Evolutionary conservation across 1,284 basidiomycete species (phyloP), one percentile per base, ranked within the genome.

Genomic region (Cutaneotrichosporon cavernicola): DNA sequence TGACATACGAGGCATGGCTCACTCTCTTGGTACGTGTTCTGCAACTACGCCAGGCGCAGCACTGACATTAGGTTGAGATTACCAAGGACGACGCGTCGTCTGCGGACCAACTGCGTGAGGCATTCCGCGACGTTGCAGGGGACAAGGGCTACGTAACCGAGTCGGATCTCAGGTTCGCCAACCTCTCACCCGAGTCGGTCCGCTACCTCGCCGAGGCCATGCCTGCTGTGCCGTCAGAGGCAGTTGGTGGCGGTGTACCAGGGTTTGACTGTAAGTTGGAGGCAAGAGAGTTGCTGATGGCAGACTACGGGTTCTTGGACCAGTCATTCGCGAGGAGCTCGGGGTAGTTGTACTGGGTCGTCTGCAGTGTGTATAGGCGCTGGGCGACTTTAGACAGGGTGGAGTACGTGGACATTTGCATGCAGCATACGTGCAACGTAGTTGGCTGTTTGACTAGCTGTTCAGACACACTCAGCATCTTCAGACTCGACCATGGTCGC

Each of bases 1-100:
- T 98, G 43, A 91, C 89, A 0, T 98, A 92, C 76, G 92, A 97
- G 76, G 92, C 94, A 1, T 98, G 97, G 80, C 91, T 97, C 71
- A 92, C 93, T 68, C 89, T 97, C 67, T 81, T 99, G 78, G 94
- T 60, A 22, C 21, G 58, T 51, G 18, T 22, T 4, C 38, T 21
- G 92, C 76, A 61, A 85, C 14, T 40, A 6, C 16, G 5, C 40
- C 43, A 9, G 22, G 34, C 13, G 9, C 8, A 4, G 31, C 4
- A 40, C 55, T 62, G 32, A 60, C 60, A 16, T 21, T 68, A 94
- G 92, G 90, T 95, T 56, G 92, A 95, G 56, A 96, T 97, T 69
- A 96, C 89, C 34, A 92, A 98, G 82, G 97, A 79, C 67, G 77
- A 98, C 76, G 92, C 96, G 62, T 95, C 92, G 1, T 91, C 92